Percentiles rank a stretch among this genome's conserved stretches.
phyloP scores from a whole-genome alignment of 192 early-diverging fungal genomes.

The Umbelopsis isabellina region DNA sequence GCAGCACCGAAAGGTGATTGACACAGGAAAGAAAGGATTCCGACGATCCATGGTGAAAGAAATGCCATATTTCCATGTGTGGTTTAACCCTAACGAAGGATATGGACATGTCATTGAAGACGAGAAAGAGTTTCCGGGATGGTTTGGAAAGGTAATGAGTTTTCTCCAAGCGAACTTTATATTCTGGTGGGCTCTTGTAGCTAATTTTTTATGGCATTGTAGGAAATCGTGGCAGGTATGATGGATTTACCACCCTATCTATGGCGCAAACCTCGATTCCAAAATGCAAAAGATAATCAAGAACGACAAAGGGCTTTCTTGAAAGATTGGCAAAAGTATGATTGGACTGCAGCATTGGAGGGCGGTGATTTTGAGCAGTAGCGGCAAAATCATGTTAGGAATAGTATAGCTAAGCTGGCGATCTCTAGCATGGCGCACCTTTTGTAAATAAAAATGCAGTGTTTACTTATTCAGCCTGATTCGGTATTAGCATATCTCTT shows the following conservation, averaged over 20 bases:
- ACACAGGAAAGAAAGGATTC: conserved; percentile 74
- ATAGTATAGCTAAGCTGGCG: too few relatives aligned
- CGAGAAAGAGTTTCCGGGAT: conserved; percentile 72
- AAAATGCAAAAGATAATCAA: conserved; percentile 52
- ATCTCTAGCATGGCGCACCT: too few relatives aligned
- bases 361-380: conserved; percentile 15
- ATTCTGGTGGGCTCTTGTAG: conserved; percentile 24
- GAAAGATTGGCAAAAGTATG: conserved; percentile 73
- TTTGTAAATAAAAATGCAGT: too few relatives aligned
- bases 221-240: conserved; percentile 82
- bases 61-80: conserved; percentile 96
- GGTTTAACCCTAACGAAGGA: conserved; percentile 89
- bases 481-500: too few relatives aligned
- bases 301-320: conserved; percentile 59
- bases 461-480: too few relatives aligned
- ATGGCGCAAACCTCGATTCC: conserved; percentile 70
- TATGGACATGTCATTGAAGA: conserved; percentile 97
- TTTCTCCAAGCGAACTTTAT: conserved; percentile 40
- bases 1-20: conserved; percentile 79
- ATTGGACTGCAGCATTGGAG: conserved; percentile 81
- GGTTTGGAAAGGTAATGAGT: conserved; percentile 72
- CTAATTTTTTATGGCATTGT: conserved; percentile 2
- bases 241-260: conserved; percentile 76
- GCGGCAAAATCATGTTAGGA: too few relatives aligned
- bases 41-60: conserved; percentile 71